phyloP scores from a whole-genome alignment of 1,284 basidiomycete species.

The Mycena citricolor region DNA sequence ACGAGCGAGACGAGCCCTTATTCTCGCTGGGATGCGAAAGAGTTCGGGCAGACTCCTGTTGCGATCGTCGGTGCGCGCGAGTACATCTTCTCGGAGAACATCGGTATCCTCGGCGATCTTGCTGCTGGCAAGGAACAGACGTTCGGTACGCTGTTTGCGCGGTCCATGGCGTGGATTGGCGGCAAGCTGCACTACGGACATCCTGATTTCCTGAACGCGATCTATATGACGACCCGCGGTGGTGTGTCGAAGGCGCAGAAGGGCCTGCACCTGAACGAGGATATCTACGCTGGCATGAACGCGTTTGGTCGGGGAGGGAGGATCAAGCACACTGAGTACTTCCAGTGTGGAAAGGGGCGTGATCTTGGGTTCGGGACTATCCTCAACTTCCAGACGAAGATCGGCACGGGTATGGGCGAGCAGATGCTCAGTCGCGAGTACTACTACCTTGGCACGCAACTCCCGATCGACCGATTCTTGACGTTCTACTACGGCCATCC shows the following conservation, averaged over 20 bases:
- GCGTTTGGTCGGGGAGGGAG: constrained; percentile 94
- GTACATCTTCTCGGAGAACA: constrained; percentile 99
- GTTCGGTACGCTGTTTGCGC: constrained; percentile 94
- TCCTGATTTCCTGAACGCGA: constrained; percentile 96
- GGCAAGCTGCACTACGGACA: constrained; percentile 99
- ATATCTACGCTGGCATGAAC: constrained; percentile 99
- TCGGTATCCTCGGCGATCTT: constrained; percentile 97
- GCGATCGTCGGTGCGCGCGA: constrained; percentile 98
- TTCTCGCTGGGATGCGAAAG: constrained; percentile 83
- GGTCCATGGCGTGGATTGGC: constrained; percentile 94
- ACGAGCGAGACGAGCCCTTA: constrained; percentile 90
- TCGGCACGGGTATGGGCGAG: constrained; percentile 99
- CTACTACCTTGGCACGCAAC: constrained; percentile 96
- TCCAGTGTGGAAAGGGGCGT: constrained; percentile 96
- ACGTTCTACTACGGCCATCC: constrained; percentile 99
- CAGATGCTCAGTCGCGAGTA: constrained; percentile 99
- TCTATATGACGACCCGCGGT: constrained; percentile 98
- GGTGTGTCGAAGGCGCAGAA: constrained; percentile 99
- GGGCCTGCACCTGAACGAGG: constrained; percentile 96
- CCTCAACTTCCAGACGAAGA: constrained; percentile 99
- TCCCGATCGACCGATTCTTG: constrained; percentile 96
- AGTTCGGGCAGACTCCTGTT: constrained; percentile 88
- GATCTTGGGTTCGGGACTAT: constrained; percentile 99
- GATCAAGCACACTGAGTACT: constrained; percentile 99
- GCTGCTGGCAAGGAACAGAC: constrained; percentile 99